Base-by-base conservation (phyloP, 495 filamentous ascomycete genomes). In the Penicillium angulare region DNA sequence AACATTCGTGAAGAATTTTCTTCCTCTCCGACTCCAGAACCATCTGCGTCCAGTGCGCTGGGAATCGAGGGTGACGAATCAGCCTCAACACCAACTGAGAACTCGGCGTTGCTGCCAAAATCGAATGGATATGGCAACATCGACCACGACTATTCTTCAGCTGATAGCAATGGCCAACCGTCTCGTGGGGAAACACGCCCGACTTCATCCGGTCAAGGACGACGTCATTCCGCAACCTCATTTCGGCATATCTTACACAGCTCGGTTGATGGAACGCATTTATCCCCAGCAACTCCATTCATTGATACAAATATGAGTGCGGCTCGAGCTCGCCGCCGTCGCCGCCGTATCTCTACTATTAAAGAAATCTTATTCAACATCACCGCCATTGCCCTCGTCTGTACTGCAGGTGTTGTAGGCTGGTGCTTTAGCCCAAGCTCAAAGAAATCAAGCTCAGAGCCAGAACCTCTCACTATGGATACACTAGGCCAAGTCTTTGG, bases 401-500 rank as follows among this genome's bases (percentile, higher is more conserved):
- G 87, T 63, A 75, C 78, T 0, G 88, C 90, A 1, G 93, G 93
- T 1, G 73, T 93, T 2, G 59, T 90, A 5, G 93, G 93, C 12
- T 98, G 92, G 90, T 93, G 82, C 57, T 63, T 95, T 16, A 88
- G 82, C 58, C 59, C 66, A 21, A 50, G 50, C 38, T 49, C 57
- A 52, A 73, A 40, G 47, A 62, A 50, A 27, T 49, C 48, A 39
- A 68, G 26, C 39, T 65, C 52, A 32, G 61, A 49, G 24, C 69
- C 9, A 7, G 62, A 63, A 15, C 53, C 56, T 18, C 74, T 92
- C 1, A 59, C 69, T 0, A 86, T 98, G 65, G 85, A 87, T 55
- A 38, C 83, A 35, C 80, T 84, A 65, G 93, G 93, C 27, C 93
- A 95, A 61, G 67, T 90, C 8, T 95, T 92, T 57, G 90, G 90